These are phyloP conservation scores for Triglochin maritima DNA, from an alignment of 106 monocot species.

Conservation along the genomic window DNA sequence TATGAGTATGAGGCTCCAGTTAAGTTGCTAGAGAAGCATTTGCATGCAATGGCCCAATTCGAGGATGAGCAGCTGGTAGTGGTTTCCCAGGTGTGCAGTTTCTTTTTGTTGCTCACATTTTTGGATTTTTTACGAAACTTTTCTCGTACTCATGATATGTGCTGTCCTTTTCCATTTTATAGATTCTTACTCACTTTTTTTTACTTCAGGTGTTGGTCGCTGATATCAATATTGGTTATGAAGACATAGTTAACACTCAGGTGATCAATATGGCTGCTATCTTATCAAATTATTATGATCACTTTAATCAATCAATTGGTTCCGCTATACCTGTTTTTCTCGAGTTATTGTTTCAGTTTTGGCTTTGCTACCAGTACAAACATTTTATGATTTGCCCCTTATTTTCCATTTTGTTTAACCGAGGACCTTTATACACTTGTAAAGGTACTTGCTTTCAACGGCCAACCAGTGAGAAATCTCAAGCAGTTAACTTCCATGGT, in stretches of 20 bases:
- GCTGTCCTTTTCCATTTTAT: too few relatives aligned
- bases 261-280: constrained; percentile 10
- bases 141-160: too few relatives aligned
- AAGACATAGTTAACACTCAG: constrained; percentile 99
- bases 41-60: constrained; percentile 89
- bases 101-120: too few relatives aligned
- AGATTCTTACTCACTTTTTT: constrained; percentile 1
- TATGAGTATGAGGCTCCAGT: constrained; percentile 97
- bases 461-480: constrained; percentile 89
- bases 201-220: constrained; percentile 73
- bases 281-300: too few relatives aligned
- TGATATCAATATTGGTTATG: constrained; percentile 98
- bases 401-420: too few relatives aligned
- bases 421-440: too few relatives aligned
- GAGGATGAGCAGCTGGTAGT: constrained; percentile 91
- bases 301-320: too few relatives aligned
- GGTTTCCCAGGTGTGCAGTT: constrained; percentile 77
- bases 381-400: too few relatives aligned
- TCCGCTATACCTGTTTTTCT: too few relatives aligned
- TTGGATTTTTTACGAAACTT: too few relatives aligned
- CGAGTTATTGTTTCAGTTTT: too few relatives aligned
- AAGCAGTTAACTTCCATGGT: constrained; percentile 78
- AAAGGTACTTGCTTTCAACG: constrained; percentile 76
- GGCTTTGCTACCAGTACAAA: too few relatives aligned
- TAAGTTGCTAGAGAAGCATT: constrained; percentile 87